phyloP scores from a whole-genome alignment of 2,329 filamentous ascomycete genomes.

The Metarhizium anisopliae region DNA sequence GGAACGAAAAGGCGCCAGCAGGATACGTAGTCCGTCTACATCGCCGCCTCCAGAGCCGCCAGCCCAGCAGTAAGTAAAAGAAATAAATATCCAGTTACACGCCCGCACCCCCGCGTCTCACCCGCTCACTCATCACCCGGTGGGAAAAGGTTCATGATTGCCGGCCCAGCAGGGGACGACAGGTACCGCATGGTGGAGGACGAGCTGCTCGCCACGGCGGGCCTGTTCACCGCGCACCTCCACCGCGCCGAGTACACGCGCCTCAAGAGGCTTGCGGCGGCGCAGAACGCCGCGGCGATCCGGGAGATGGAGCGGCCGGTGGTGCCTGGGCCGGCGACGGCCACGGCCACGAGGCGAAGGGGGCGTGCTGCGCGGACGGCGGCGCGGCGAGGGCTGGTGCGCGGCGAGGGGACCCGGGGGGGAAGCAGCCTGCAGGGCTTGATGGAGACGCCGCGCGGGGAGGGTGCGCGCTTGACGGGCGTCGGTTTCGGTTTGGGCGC shows the following conservation, averaged over 20 bases:
- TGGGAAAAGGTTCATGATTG: constrained; percentile 48
- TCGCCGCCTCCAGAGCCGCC: constrained; percentile 43
- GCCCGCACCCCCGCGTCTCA: too few relatives aligned
- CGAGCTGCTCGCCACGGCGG: constrained; percentile 60
- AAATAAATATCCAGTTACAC: too few relatives aligned
- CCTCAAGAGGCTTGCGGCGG: constrained; percentile 48
- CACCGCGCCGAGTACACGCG: constrained; percentile 70
- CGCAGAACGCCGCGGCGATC: constrained; percentile 44
- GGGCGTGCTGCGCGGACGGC: constrained; percentile 11
- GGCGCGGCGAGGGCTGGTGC: constrained; percentile 17
- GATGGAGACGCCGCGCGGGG: constrained; percentile 30
- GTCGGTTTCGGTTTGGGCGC: too few relatives aligned
- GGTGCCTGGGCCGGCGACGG: constrained; percentile 25
- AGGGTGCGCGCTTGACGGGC: constrained; percentile 8
- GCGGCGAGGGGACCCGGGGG: constrained; percentile 12
- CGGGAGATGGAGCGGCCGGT: constrained; percentile 43
- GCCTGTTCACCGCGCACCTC: constrained; percentile 63
- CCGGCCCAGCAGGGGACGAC: constrained; percentile 59
- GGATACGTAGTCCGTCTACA: constrained; percentile 33
- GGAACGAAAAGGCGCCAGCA: constrained; percentile 6
- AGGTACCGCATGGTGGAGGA: constrained; percentile 78
- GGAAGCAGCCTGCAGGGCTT: constrained; percentile 30
- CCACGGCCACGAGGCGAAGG: constrained; percentile 13
- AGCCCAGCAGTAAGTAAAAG: constrained; percentile 30
- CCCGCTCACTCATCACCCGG: too few relatives aligned